Conservation (phyloP, 1,284 basidiomycete genomes). For the Cutaneotrichosporon cutaneum region DNA sequence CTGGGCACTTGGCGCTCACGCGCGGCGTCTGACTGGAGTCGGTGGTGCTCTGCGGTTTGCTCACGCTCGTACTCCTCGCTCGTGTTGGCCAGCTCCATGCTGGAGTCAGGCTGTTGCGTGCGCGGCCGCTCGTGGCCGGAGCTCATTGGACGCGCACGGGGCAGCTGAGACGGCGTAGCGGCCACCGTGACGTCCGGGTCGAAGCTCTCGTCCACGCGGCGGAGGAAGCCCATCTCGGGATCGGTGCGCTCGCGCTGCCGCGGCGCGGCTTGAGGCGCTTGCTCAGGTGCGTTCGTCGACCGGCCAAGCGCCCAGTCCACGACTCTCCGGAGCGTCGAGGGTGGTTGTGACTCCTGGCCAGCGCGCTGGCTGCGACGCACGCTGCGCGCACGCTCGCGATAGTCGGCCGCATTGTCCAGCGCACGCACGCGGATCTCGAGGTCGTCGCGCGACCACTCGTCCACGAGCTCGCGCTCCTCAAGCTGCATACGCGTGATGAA, state of each 20-base stretch:
- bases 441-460: conserved; percentile 14
- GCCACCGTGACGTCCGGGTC: conserved; percentile 18
- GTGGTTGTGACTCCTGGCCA: not conserved
- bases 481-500: conserved; percentile 9
- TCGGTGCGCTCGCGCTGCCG: not conserved
- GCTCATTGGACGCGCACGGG: too few relatives aligned
- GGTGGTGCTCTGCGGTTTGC: not conserved
- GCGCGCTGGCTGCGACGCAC: not conserved
- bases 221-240: conserved; percentile 7
- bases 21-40: not conserved
- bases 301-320: conserved; percentile 16
- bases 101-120: not conserved
- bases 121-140: not conserved
- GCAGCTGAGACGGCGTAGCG: conserved; percentile 17
- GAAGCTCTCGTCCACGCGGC: conserved; percentile 14
- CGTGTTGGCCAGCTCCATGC: too few relatives aligned
- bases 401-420: not conserved
- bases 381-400: not conserved
- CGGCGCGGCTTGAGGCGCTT: not conserved
- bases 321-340: conserved; percentile 17
- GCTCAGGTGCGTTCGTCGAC: not conserved
- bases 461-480: conserved; percentile 12
- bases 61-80: not conserved
- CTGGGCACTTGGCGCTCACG: not conserved
- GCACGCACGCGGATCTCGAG: conserved; percentile 14